Percentiles rank a stretch among this genome's conserved stretches.
phyloP scores from a whole-genome alignment of 768 basidiomycete genomes.

The Paxillus involutus region DNA sequence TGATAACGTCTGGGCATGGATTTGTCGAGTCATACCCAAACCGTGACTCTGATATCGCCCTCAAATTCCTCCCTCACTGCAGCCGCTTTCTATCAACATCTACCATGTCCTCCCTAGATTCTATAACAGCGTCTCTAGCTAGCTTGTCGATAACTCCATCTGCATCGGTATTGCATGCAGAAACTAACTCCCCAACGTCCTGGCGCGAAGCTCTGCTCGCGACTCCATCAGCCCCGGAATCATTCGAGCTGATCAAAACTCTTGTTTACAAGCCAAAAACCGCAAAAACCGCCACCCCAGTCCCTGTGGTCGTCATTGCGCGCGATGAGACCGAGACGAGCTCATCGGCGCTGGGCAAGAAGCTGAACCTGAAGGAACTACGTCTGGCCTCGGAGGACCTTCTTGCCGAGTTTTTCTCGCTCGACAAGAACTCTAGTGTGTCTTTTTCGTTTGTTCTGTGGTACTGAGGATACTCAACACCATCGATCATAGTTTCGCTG shows the following conservation, averaged over 20 bases:
- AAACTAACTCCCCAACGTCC: conserved; percentile 65
- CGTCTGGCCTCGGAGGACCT: conserved; percentile 85
- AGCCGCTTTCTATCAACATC: conserved; percentile 11
- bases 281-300: conserved; percentile 80
- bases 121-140: conserved; percentile 42
- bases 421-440: conserved; percentile 86
- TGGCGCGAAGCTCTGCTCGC: conserved; percentile 76
- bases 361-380: conserved; percentile 82
- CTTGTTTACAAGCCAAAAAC: conserved; percentile 97
- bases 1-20: conserved; percentile 17
- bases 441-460: conserved; percentile 13
- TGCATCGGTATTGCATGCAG: conserved; percentile 53
- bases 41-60: conserved; percentile 12
- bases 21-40: conserved; percentile 27
- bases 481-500: conserved; percentile 63
- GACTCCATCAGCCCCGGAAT: conserved; percentile 47
- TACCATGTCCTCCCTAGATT: conserved; percentile 37
- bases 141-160: conserved; percentile 55
- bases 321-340: conserved; percentile 83
- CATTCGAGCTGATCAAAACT: conserved; percentile 79
- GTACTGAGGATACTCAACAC: not conserved
- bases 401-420: conserved; percentile 77
- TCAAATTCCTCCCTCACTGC: conserved; percentile 12
- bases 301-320: conserved; percentile 87
- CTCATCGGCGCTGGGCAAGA: conserved; percentile 75